These are phyloP conservation scores for Coniosporium tulheliwenetii DNA, from an alignment of 2,329 filamentous ascomycete genomes.

Conservation along the genomic window DNA sequence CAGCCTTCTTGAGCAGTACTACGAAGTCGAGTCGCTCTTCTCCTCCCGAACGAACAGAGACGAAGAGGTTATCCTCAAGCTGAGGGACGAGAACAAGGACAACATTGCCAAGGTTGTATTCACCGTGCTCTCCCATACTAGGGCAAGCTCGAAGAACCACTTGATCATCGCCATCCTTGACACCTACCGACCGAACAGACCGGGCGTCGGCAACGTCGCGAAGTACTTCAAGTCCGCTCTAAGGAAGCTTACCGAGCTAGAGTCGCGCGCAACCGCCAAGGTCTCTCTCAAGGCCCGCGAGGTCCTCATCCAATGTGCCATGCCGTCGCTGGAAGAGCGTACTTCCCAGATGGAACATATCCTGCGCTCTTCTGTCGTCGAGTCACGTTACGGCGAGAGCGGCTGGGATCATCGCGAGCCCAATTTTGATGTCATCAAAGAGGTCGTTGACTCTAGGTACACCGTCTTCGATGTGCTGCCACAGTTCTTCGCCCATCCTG, in stretches of 20 bases:
- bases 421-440: conserved; percentile 79
- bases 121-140: conserved; percentile 84
- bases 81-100: conserved; percentile 94
- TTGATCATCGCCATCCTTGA: conserved; percentile 82
- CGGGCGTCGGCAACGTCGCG: conserved; percentile 70
- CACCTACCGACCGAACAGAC: conserved; percentile 89
- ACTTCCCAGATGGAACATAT: conserved; percentile 98
- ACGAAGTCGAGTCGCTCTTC: conserved; percentile 73
- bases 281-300: conserved; percentile 94
- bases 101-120: conserved; percentile 73
- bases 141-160: conserved; percentile 86
- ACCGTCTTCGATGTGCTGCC: conserved; percentile 94
- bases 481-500: conserved; percentile 86
- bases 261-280: conserved; percentile 77
- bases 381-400: conserved; percentile 94
- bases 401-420: conserved; percentile 94
- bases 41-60: conserved; percentile 72
- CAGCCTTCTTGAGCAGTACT: conserved; percentile 66
- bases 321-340: conserved; percentile 91
- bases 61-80: conserved; percentile 82
- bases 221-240: conserved; percentile 76
- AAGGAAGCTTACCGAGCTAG: conserved; percentile 77
- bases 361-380: conserved; percentile 81
- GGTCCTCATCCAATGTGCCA: conserved; percentile 89
- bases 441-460: conserved; percentile 97